These are phyloP conservation scores for Cryptococcus sp. DNA, from an alignment of 1,284 basidiomycete species.

Conservation along the genomic window DNA sequence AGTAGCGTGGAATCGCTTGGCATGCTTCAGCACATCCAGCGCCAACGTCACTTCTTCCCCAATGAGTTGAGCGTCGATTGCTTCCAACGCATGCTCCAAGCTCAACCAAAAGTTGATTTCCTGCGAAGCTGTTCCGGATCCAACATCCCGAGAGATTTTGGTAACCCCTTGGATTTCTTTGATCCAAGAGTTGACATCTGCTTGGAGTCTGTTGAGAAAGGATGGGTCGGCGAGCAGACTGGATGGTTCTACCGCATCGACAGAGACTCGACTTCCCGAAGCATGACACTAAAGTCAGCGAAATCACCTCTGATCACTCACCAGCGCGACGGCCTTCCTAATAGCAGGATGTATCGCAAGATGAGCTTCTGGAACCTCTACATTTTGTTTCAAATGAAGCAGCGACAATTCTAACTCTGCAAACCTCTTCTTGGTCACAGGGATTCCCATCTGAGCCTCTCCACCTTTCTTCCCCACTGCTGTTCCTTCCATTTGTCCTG, in stretches of 20 bases:
- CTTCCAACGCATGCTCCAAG: conserved; percentile 87
- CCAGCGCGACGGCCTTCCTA: conserved; percentile 77
- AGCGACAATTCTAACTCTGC: conserved; percentile 96
- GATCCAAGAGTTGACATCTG: conserved; percentile 96
- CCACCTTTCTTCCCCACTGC: conserved; percentile 74
- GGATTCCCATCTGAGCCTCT: conserved; percentile 82
- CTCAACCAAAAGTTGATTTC: conserved; percentile 99
- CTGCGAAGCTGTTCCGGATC: conserved; percentile 91
- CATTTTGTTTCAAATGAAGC: conserved; percentile 94
- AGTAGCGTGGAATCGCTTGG: conserved; percentile 94
- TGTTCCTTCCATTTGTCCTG: conserved; percentile 50
- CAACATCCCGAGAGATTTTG: conserved; percentile 87
- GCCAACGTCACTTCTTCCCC: conserved; percentile 92
- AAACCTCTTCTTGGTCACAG: conserved; percentile 98
- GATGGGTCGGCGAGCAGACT: conserved; percentile 69
- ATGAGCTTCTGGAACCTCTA: conserved; percentile 96
- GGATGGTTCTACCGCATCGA: conserved; percentile 44
- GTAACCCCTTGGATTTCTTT: conserved; percentile 97
- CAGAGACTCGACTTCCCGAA: conserved; percentile 34
- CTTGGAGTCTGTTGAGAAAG: conserved; percentile 91
- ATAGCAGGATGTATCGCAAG: conserved; percentile 88
- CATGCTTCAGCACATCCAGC: conserved; percentile 90
- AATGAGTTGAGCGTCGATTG: conserved; percentile 83
- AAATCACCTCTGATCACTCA: conserved; percentile 17
- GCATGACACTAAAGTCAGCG: conserved; percentile 20